Conservation (phyloP, 106 monocot species). For the Dendrobium huoshanense region DNA sequence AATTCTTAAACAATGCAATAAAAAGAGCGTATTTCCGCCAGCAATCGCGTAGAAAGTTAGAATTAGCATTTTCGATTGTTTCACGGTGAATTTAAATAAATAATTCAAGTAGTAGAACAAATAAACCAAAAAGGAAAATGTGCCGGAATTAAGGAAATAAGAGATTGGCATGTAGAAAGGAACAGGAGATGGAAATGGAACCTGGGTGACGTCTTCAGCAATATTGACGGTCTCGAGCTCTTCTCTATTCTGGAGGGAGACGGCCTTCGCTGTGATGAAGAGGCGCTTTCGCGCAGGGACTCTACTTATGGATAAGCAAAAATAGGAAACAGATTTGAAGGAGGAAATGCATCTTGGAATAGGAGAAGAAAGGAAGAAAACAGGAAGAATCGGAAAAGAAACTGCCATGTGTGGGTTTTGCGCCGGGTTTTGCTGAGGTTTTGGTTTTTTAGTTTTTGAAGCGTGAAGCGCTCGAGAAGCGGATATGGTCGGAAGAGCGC, state of each 20-base stretch:
- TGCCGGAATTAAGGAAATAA: neutral
- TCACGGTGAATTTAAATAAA: neutral
- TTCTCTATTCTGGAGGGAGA: constrained; percentile 22
- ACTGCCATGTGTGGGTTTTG: constrained; percentile 14
- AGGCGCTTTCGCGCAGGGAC: neutral
- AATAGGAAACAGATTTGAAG: neutral
- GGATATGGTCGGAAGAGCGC: neutral
- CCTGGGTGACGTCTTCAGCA: constrained; percentile 94
- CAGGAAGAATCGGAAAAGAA: neutral
- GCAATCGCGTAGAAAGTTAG: no score
- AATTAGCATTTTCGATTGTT: neutral
- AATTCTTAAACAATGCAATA: no score
- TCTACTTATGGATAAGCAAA: neutral
- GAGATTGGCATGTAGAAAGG: neutral
- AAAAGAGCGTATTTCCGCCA: no score
- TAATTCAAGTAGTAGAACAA: neutral
- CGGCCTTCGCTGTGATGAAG: constrained; percentile 18
- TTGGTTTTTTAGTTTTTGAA: neutral
- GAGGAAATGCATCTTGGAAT: neutral
- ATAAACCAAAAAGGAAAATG: neutral
- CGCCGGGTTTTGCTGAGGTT: constrained; percentile 12
- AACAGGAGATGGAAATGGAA: constrained; percentile 8
- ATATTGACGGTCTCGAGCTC: constrained; percentile 85
- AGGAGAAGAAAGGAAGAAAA: neutral
- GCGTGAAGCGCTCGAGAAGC: neutral